These are phyloP conservation scores for Thelonectria olida DNA, from an alignment of 2,329 filamentous ascomycete genomes.

Conservation along the genomic window DNA sequence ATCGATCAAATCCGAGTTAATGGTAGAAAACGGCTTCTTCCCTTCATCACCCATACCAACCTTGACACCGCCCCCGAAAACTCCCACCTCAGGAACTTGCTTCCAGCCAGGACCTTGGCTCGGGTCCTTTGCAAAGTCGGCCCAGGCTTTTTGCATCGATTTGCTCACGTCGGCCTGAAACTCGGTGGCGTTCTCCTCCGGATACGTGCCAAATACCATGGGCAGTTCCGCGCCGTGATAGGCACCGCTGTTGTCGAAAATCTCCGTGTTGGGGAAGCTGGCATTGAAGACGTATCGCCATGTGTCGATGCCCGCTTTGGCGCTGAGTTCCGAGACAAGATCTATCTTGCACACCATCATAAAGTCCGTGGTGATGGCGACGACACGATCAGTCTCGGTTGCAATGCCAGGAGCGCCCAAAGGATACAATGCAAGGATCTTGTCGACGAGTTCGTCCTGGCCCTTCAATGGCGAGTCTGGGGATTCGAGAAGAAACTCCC, in stretches of 20 bases:
- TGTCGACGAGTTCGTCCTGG: not conserved
- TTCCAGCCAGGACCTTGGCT: conserved; percentile 37
- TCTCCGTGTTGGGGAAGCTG: conserved; percentile 57
- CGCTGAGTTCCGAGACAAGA: conserved; percentile 41
- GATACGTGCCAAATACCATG: conserved; percentile 54
- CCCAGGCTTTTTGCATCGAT: conserved; percentile 42
- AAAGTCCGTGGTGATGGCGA: conserved; percentile 33
- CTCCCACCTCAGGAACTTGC: conserved; percentile 29
- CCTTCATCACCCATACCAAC: conserved; percentile 10
- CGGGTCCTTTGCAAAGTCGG: conserved; percentile 41
- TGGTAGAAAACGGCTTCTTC: not conserved
- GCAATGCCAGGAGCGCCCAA: conserved; percentile 26
- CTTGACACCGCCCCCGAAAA: conserved; percentile 36
- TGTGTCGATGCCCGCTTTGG: conserved; percentile 45
- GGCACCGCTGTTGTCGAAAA: conserved; percentile 48
- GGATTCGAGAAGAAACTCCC: not conserved
- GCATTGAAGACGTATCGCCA: conserved; percentile 59
- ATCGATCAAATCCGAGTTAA: not conserved
- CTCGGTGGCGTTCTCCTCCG: conserved; percentile 19
- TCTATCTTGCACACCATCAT: conserved; percentile 37
- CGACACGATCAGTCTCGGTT: conserved; percentile 29
- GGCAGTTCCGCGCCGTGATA: conserved; percentile 57
- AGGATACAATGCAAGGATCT: conserved; percentile 24
- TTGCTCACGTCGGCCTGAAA: conserved; percentile 32
- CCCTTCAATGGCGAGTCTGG: not conserved